These are phyloP conservation scores for Geotrichum bryndzae DNA, from an alignment of 1,139 yeast genomes.

Conservation along the genomic window DNA sequence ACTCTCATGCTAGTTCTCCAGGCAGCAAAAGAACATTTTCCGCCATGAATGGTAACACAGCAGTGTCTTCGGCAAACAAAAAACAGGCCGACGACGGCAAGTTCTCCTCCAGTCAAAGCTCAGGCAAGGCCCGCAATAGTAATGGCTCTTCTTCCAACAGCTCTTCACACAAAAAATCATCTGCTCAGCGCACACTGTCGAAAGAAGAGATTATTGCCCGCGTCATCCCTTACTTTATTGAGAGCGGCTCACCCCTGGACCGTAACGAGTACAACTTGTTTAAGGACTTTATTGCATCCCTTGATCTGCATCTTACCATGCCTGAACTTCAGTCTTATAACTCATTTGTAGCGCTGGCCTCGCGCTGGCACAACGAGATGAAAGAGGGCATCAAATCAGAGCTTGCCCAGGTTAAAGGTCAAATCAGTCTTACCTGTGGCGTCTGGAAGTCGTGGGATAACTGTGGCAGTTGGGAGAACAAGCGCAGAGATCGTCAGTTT, in stretches of 20 bases:
- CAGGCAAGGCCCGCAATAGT: not conserved
- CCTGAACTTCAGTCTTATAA: conserved; percentile 17
- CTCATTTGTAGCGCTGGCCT: conserved; percentile 14
- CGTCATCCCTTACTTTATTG: conserved; percentile 14
- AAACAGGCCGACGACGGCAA: not conserved
- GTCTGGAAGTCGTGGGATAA: conserved; percentile 17
- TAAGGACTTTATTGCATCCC: conserved; percentile 10
- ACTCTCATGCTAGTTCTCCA: not conserved
- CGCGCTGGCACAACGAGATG: conserved; percentile 14
- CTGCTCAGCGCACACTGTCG: conserved; percentile 4
- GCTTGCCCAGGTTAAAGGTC: conserved; percentile 11
- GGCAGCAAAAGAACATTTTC: conserved; percentile 13
- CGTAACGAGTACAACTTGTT: conserved; percentile 12
- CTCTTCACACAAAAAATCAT: conserved; percentile 2
- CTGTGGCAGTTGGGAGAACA: conserved; percentile 9
- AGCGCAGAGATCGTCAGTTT: conserved; percentile 13
- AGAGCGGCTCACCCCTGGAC: conserved; percentile 15
- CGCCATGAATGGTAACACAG: conserved; percentile 13
- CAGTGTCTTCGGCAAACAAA: not conserved
- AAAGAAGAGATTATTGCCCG: conserved; percentile 15
- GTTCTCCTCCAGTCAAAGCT: not conserved
- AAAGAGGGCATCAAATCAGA: conserved; percentile 13
- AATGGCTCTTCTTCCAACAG: not conserved
- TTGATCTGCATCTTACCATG: conserved; percentile 12
- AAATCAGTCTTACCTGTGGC: conserved; percentile 17